Evolutionary conservation across 2,329 filamentous ascomycete species (phyloP).

Genomic region (Pestalotiopsis sp.): DNA sequence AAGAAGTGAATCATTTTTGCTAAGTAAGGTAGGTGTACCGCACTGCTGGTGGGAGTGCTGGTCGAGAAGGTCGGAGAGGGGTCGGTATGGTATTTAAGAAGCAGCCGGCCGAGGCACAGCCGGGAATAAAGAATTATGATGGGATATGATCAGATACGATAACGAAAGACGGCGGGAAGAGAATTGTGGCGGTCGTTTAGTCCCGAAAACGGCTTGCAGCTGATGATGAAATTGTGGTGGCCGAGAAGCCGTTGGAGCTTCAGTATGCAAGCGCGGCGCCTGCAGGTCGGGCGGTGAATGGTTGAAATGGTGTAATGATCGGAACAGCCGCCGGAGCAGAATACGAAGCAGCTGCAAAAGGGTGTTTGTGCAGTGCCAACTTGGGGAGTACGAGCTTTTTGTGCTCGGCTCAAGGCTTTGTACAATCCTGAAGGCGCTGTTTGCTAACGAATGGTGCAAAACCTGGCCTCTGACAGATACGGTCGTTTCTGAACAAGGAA

Average conservation of each 20-base stretch:
- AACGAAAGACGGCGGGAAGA: background rate
- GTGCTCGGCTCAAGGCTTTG: background rate
- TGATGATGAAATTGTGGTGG: background rate
- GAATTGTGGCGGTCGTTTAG: background rate
- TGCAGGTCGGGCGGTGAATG: background rate
- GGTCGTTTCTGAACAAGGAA: background rate
- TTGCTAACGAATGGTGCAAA: background rate
- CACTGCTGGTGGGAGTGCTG: background rate
- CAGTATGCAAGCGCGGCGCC: background rate
- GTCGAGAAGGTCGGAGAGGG: background rate
- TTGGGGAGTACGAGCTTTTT: background rate
- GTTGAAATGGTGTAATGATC: background rate
- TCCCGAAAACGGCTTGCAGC: background rate
- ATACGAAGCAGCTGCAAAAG: constrained; percentile 6
- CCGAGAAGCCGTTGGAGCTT: background rate
- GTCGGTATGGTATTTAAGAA: background rate
- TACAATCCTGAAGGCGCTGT: background rate
- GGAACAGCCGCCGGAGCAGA: background rate
- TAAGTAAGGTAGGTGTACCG: constrained; percentile 35
- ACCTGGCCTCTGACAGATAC: background rate
- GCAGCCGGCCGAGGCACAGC: background rate
- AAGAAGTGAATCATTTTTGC: constrained; percentile 56
- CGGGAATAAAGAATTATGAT: background rate
- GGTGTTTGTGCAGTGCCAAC: background rate
- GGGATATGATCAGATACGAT: background rate